Evolutionary conservation across 73 alveolate species (phyloP), one percentile per base, ranked within the genome.

Genomic region (Blepharisma stoltei): DNA sequence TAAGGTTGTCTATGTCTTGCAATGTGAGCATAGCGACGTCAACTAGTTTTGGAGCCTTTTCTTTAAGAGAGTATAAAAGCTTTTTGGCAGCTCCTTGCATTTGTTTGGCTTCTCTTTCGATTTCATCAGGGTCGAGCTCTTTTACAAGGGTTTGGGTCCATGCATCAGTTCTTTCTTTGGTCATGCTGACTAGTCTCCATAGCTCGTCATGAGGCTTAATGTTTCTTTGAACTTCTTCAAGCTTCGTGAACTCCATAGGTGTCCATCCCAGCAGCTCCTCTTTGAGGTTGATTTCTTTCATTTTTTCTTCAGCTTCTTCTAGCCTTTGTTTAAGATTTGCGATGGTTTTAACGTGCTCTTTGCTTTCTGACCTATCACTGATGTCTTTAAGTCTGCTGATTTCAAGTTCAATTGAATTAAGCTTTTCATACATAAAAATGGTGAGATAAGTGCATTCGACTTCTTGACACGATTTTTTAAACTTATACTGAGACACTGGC

Each of bases 261-360:
- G 84, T 82, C 91, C 90, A 88, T 14, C 94, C 96, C 5, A 93
- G 71, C 67, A 76, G 85, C 65, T 90, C 97, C 69, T 93, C 97
- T 79, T 88, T 85, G 54, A 78, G 78, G 71, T 93, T 90, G 60
- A 93, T 93, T 45, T 90, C 93, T 37, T 84, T 23, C 93, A 90
- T 88, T 67, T 90, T 9, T 68, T 66, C 81, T 54, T 84, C 92
- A 54, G 77, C 77, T 67, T 84, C 88, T 82, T 84, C 70, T 37
- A 84, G 82, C 60, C 71, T 84, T 11, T 70, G 70, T 32, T 21
- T 69, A 6, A 49, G 55, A 44, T 65, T 81, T 14, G 85, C 88
- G 18, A 84, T 82, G 54, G 66, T 43, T 7, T 79, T 83, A 53
- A 54, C 45, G 6, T 81, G 80, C 27, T 84, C 88, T 54, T 43